Evolutionary conservation across 1,284 basidiomycete species (phyloP).

Genomic region (Porodaedalea pini): DNA sequence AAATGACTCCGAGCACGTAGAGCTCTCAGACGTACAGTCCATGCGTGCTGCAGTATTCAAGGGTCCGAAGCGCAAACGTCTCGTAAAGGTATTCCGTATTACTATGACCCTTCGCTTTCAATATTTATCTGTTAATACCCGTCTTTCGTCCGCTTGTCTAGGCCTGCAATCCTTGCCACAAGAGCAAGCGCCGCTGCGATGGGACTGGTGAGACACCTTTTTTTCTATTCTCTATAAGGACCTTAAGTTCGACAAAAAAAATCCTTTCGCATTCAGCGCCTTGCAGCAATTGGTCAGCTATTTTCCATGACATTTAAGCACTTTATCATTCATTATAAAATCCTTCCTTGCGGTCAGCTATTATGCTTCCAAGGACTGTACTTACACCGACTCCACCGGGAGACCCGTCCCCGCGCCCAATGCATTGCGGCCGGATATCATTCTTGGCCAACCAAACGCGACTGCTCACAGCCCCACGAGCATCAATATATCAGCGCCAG

Average conservation of each 20-base stretch:
- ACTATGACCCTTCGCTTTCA: not conserved
- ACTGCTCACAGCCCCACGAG: conserved; percentile 1
- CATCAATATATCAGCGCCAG: conserved; percentile 11
- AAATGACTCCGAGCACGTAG: not conserved
- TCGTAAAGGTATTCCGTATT: conserved; percentile 54
- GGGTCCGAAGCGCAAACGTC: conserved; percentile 61
- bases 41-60: conserved; percentile 36
- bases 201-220: conserved; percentile 57
- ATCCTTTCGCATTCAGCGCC: conserved; percentile 48
- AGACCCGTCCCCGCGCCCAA: conserved; percentile 71
- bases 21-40: conserved; percentile 1
- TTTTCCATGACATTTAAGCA: conserved; percentile 9
- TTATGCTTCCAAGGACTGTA: conserved; percentile 75
- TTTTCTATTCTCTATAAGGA: not conserved
- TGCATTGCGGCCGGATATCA: conserved; percentile 23
- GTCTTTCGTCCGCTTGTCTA: conserved; percentile 30
- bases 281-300: conserved; percentile 72
- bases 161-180: conserved; percentile 82
- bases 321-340: not conserved
- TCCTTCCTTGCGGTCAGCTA: conserved; percentile 42
- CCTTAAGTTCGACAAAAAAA: not conserved
- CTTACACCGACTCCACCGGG: conserved; percentile 75
- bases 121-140: conserved; percentile 11
- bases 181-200: conserved; percentile 78
- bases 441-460: not conserved